Base-by-base conservation (phyloP, 352 stramenopile genomes). In the Phytophthora cryptogea region DNA sequence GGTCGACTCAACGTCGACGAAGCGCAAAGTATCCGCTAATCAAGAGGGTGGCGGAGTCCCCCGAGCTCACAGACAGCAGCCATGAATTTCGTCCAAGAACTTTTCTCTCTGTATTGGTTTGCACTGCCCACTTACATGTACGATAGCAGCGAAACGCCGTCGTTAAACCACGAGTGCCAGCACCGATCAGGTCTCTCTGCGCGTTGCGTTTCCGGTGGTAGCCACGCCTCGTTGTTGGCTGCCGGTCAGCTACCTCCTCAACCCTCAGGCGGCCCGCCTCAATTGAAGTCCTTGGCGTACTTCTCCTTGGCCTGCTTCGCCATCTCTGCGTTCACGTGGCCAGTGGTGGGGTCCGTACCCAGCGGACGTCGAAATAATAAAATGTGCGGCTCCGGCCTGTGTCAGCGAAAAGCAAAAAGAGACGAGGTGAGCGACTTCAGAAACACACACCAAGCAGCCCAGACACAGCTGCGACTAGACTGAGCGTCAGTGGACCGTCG, bases 301-400 rank as follows among this genome's bases (percentile, higher is more conserved):
- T 97, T 95, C 50, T 99, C 95, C 68, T 97, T 97, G 32, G 96
- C 96, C 73, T 98, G 83, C 33, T 92, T 92, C 63, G 98, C 89
- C 54, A 99, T 85, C 54, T 92, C 80, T 2, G 90, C 70, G 76
- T 99, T 96, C 20, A 99, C 86, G 32, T 79, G 85, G 33, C 96
- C 97, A 36, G 93, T 98, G 8, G 96, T 90, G 26, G 95, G 96
- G 83, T 99, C 97, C 14, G 96, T 99, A 52, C 97, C 97, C 8
- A 99, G 80, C 13, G 96, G 96, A 54, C 97, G 88, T 83, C 97
- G 89, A 74, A 99, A 99, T 51, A 99, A 82, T 71, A 99, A 89
- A 83, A 99, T 99, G 74, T 99, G 97, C 43, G 96, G 97, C 76
- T 99, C 97, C 0, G 97, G 97, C 51, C 96, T 98, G 59, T 28